Conservation (phyloP, 192 early-diverging fungal genomes). For the Rhizoclosmatium sp. region DNA sequence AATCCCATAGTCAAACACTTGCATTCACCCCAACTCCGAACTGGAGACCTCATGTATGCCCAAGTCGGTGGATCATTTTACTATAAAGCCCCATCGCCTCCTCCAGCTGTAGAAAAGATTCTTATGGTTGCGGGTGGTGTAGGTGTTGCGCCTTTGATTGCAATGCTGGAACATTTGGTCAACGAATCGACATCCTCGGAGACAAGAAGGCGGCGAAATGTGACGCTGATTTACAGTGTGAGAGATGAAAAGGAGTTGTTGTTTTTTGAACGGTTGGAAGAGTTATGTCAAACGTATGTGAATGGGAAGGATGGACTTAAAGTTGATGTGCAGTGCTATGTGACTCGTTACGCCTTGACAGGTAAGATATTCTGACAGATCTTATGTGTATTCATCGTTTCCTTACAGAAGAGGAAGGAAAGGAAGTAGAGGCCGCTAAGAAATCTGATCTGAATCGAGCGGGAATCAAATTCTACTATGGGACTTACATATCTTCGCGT, state of each 20-base stretch:
- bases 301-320: not conserved
- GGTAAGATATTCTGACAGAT: too few species aligned
- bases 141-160: conserved; percentile 28
- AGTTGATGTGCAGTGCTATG: conserved; percentile 23
- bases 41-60: conserved; percentile 14
- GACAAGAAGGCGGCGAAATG: not conserved
- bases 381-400: too few species aligned
- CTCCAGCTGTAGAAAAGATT: not conserved
- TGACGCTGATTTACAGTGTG: conserved; percentile 29
- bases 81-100: not conserved
- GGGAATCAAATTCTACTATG: conserved; percentile 17
- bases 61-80: conserved; percentile 29
- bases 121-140: conserved; percentile 29
- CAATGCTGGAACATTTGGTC: conserved; percentile 25
- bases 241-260: conserved; percentile 26
- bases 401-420: too few species aligned
- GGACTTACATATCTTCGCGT: conserved; percentile 22
- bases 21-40: not conserved
- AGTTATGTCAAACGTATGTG: not conserved
- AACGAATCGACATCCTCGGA: not conserved
- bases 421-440: not conserved
- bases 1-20: conserved; percentile 30
- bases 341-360: conserved; percentile 15
- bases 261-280: conserved; percentile 20
- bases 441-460: not conserved